phyloP scores from a whole-genome alignment of 495 filamentous ascomycete genomes.

The Neurospora discreta region DNA sequence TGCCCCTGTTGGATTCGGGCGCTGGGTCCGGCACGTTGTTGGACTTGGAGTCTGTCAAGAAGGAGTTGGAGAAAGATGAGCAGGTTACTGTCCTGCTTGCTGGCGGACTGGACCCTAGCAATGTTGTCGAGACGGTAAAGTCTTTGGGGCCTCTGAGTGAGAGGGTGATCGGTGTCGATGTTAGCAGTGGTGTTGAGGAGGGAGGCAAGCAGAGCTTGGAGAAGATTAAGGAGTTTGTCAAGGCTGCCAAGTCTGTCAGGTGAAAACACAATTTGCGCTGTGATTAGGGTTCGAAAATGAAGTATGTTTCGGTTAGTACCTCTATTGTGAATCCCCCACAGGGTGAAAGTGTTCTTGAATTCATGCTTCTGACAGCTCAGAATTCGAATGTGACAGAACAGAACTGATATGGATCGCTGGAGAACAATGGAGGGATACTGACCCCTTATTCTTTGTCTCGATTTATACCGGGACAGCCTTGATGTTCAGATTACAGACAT shows the following conservation, averaged over 20 bases:
- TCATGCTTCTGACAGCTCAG: background rate
- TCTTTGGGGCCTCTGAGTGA: constrained; percentile 42
- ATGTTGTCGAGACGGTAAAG: constrained; percentile 53
- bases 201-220: constrained; percentile 69
- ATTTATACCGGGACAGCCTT: background rate
- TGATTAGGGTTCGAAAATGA: background rate
- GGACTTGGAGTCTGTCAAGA: constrained; percentile 52
- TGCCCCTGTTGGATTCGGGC: constrained; percentile 79
- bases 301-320: background rate
- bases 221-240: constrained; percentile 75
- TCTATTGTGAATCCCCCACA: too few species aligned
- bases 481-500: background rate
- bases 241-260: constrained; percentile 50
- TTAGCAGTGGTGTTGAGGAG: constrained; percentile 86
- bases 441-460: background rate
- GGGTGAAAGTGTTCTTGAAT: background rate
- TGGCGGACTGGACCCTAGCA: constrained; percentile 67
- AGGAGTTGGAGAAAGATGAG: constrained; percentile 46
- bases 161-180: constrained; percentile 74
- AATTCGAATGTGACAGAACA: background rate
- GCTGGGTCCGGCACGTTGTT: constrained; percentile 69
- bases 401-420: background rate
- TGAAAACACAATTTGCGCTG: constrained; percentile 9
- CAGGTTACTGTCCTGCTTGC: constrained; percentile 62
- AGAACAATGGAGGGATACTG: background rate